Base-by-base conservation (phyloP, 306 rosid species). In the Casuarina equisetifolia region DNA sequence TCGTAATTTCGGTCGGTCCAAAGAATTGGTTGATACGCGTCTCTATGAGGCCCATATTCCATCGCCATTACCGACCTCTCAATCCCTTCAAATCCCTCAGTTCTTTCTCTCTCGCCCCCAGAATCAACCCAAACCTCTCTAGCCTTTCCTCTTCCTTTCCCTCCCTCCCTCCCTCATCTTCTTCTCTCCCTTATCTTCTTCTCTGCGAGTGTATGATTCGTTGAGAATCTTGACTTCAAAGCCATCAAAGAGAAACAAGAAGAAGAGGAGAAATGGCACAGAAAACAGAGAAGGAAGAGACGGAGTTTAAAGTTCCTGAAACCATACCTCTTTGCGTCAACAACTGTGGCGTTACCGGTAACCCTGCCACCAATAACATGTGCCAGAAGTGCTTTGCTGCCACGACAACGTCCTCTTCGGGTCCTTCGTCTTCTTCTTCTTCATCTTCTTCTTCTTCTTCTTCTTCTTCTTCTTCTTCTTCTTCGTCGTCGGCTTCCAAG, bases 351-450 rank as follows among this genome's bases (percentile, higher is more conserved):
- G 88, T 92, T 43, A 87, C 82, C 3, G 97, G 92, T 0, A 94
- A 90, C 78, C 89, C 97, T 0, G 85, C 97, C 50, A 90, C 91
- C 32, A 94, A 90, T 76, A 94, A 92, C 72, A 90, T 94, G 97
- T 94, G 97, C 75, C 97, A 90, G 85, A 92, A 90, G 4, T 94
- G 98, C 85, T 94, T 92, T 83, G 73, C 68, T 81, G 89, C 91
- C 13, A 48, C 89, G 5, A 71, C 86, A 11, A 2, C 89, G 1
- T 1, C 90, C 25, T 10, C 78, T 4, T 1, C 77, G 9, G 3
- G 82, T 19, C 4, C 78, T 16, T 19, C 72, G 16, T 17, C 85
- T 3, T 2, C 86, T 44, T 75, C 72, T 42, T 25, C 88, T 3
- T 87, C 77, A 4, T 76, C 84, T 3, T 63, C 86, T 9, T 80